Base-by-base conservation (phyloP, 768 basidiomycete genomes). In the Serendipita vermifera region DNA sequence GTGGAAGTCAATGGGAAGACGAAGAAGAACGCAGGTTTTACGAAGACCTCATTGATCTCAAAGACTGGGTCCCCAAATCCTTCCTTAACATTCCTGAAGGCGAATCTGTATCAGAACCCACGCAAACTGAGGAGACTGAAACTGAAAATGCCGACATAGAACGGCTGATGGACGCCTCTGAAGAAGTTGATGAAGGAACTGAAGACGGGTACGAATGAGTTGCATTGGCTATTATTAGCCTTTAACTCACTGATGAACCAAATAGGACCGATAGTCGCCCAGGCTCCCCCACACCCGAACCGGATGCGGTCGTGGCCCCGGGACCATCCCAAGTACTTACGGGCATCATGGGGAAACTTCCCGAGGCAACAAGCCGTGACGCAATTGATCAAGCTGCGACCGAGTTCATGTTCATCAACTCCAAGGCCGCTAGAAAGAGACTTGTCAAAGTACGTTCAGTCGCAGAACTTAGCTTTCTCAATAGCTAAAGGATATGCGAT, bases 391-490 rank as follows among this genome's bases (percentile, higher is more conserved):
- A 94, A 69, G 84, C 85, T 27, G 92, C 92, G 0, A 80, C 97
- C 35, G 94, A 99, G 60, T 99, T 99, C 67, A 89, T 91, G 0
- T 90, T 93, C 64, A 73, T 99, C 57, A 99, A 98, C 65, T 93
- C 91, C 38, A 98, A 98, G 67, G 91, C 94, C 20, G 89, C 93
- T 11, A 75, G 96, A 62, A 98, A 94, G 67, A 72, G 96, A 56
- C 76, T 97, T 36, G 75, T 89, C 61, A 92, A 83, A 78, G 93
- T 92, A 60, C 36, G 63, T 58, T 36, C 51, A 55, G 38, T 58
- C 36, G 1, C 20, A 33, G 38, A 27, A 32, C 32, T 7, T 17
- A 24, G 40, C 61, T 27, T 27, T 38, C 36, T 36, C 24, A 62
- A n/a, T n/a, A n/a, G n/a, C n/a, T n/a, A n/a, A n/a, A n/a, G n/a